Conservation (phyloP, 2,329 filamentous ascomycete species). For the Cladophialophora carrionii region DNA sequence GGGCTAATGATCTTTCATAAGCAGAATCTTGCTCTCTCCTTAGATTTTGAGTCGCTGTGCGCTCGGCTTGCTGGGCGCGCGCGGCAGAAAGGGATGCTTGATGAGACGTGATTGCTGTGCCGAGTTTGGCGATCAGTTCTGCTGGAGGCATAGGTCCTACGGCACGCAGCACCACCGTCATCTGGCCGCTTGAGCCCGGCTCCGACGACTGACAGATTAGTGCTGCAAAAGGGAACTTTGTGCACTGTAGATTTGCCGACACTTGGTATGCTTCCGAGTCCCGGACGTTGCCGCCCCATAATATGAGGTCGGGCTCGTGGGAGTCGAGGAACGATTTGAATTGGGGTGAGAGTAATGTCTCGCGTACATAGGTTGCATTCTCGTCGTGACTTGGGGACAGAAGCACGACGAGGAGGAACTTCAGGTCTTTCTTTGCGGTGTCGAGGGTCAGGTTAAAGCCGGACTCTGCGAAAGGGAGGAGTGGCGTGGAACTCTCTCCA, state of each 20-base stretch:
- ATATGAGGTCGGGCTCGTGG: conserved; percentile 73
- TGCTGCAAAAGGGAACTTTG: conserved; percentile 88
- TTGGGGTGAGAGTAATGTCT: conserved; percentile 77
- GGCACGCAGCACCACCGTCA: conserved; percentile 84
- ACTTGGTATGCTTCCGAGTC: conserved; percentile 96
- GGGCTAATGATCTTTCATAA: conserved; percentile 87
- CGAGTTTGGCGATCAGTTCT: conserved; percentile 76
- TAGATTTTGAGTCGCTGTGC: conserved; percentile 77
- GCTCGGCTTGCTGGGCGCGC: conserved; percentile 75
- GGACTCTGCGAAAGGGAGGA: conserved; percentile 77
- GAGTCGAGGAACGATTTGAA: conserved; percentile 75
- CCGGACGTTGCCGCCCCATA: conserved; percentile 92
- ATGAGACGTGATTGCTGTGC: conserved; percentile 72
- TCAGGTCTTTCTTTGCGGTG: conserved; percentile 83
- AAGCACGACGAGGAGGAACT: conserved; percentile 86
- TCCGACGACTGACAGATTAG: conserved; percentile 85
- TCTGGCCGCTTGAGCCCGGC: conserved; percentile 61
- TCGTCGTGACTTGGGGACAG: conserved; percentile 94
- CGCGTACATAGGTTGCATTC: conserved; percentile 75
- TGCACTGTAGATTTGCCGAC: conserved; percentile 80
- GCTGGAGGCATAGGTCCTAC: conserved; percentile 70
- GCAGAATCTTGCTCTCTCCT: conserved; percentile 89
- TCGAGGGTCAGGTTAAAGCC: conserved; percentile 93
- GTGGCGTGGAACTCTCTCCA: conserved; percentile 9
- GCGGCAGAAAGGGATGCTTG: conserved; percentile 73